These are phyloP conservation scores for Dendrobium huoshanense DNA, from an alignment of 106 monocot genomes.

Conservation along the genomic window DNA sequence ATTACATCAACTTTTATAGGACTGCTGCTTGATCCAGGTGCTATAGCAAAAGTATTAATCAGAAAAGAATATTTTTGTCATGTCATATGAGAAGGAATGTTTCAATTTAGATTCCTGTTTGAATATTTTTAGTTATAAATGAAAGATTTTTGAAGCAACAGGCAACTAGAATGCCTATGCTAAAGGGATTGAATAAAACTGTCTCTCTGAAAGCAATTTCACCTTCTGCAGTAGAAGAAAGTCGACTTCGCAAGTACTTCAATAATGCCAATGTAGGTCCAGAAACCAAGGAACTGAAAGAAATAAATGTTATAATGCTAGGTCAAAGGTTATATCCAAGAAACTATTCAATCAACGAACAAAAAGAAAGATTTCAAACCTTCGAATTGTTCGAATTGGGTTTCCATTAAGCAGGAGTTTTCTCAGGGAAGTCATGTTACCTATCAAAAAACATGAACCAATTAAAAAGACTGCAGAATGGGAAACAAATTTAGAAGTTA, in stretches of 20 bases:
- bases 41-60: constrained; percentile 19
- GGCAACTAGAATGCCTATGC: not conserved
- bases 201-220: not conserved
- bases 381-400: constrained; percentile 82
- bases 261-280: constrained; percentile 81
- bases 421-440: constrained; percentile 86
- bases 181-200: not conserved
- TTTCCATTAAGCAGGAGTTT: constrained; percentile 89
- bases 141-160: not conserved
- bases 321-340: not conserved
- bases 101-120: not conserved
- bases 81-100: not conserved
- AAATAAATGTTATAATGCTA: constrained; percentile 2
- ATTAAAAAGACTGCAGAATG: not conserved
- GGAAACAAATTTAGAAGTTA: not conserved
- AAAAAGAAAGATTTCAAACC: constrained; percentile 28
- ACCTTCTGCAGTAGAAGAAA: constrained; percentile 81
- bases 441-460: constrained; percentile 22
- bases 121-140: not conserved
- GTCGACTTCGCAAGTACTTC: constrained; percentile 69
- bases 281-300: constrained; percentile 77
- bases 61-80: not conserved
- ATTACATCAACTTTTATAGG: constrained; percentile 57
- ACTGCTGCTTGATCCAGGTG: constrained; percentile 27
- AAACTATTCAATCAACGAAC: not conserved